Evolutionary conservation across 164 flowering plant genomes (phyloP), one percentile per base, ranked within the genome.

Genomic region (Kalanchoe fedtschenkoi): DNA sequence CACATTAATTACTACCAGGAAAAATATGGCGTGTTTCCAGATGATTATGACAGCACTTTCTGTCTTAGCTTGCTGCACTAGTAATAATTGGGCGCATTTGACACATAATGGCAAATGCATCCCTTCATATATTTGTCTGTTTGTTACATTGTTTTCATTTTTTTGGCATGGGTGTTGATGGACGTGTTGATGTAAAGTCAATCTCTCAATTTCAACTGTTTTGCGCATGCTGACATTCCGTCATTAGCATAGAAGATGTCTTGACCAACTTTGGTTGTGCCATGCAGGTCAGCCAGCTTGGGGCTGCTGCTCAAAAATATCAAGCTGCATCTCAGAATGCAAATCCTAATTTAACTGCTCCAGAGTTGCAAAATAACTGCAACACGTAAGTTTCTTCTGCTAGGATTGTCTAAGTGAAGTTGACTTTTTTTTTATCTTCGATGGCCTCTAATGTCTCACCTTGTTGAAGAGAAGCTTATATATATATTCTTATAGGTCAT

Each of bases 251-350:
- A 37, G 8, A 8, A 8, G 54, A 51, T 51, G 16, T 29, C 56
- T 28, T 51, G 6, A 51, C 56, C 26, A 11, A 32, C 1, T 58
- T 39, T 33, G 7, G 22, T 58, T 43, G 0, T 76, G 13, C 37
- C 54, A 0, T 77, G 64, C 83, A 93, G 99, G 97, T 93, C 65
- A 83, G 81, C 79, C 99, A 90, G 75, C 92, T 93, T 67, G 97
- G 97, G 13, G 71, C 81, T 70, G 97, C 88, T 38, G 97, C 97
- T 71, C 99, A 93, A 68, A 93, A 93, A 58, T 90, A 85, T 67
- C 99, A 93, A 71, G 78, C 84, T 76, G 84, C 97, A 35, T 75
- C 90, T 61, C 97, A 90, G 73, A 90, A 82, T 77, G 84, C 88
- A 41, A 71, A 95, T 30, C 74, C 92, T 19, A 81, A 72, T 72